Conservation (phyloP, 2,329 filamentous ascomycete genomes). For the Akanthomyces uredinophilus region DNA sequence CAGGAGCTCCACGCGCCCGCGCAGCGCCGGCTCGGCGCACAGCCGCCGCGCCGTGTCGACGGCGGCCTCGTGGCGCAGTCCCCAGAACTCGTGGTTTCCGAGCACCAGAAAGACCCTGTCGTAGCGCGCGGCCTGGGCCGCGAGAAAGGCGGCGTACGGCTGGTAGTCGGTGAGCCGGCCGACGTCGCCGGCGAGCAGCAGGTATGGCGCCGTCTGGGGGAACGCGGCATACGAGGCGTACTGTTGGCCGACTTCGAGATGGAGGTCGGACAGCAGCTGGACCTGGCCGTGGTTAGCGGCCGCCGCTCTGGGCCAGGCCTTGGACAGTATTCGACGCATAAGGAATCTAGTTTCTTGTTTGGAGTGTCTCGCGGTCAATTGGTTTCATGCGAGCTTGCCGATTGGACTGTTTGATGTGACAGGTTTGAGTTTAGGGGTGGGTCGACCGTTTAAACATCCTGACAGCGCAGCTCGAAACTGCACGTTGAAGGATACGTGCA, state of each 20-base stretch:
- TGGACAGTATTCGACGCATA: background rate
- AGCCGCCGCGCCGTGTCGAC: conserved; percentile 29
- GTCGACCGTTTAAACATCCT: too few species aligned
- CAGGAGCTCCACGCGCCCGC: conserved; percentile 34
- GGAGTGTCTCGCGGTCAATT: background rate
- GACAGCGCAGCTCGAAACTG: background rate
- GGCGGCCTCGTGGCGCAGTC: conserved; percentile 26
- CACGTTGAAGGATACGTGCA: background rate
- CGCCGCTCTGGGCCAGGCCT: background rate
- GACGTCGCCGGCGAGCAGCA: conserved; percentile 31
- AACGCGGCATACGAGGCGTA: conserved; percentile 32
- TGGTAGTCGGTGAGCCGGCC: conserved; percentile 44
- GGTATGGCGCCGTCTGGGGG: conserved; percentile 25
- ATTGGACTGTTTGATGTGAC: background rate
- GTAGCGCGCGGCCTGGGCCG: conserved; percentile 35
- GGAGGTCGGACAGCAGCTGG: conserved; percentile 37
- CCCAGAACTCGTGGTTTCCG: conserved; percentile 51
- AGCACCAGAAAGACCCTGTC: conserved; percentile 43
- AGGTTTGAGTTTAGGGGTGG: too few species aligned
- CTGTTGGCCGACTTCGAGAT: conserved; percentile 35
- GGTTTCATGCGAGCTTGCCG: background rate
- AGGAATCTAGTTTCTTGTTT: background rate
- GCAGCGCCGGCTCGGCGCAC: conserved; percentile 27
- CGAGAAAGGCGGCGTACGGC: conserved; percentile 39
- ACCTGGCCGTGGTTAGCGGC: background rate